Conservation (phyloP, 192 early-diverging fungal genomes). For the Entophlyctis helioformis region DNA sequence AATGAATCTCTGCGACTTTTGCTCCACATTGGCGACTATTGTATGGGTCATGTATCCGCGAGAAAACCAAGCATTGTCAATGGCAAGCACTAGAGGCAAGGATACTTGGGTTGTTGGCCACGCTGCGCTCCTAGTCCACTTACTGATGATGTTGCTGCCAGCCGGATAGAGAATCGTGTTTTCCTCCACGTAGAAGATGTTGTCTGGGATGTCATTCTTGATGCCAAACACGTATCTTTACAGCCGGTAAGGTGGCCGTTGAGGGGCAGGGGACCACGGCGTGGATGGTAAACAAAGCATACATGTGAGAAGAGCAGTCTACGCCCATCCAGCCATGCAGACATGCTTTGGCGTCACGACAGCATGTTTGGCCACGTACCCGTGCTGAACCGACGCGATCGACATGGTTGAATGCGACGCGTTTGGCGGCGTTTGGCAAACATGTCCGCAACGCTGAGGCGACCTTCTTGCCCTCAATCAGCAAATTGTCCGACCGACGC, state of each 20-base stretch:
- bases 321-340: too few relatives aligned
- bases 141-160: slow-evolving; percentile 35
- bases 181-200: slow-evolving; percentile 36
- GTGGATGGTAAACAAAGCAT: neutral
- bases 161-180: slow-evolving; percentile 36
- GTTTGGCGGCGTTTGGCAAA: too few relatives aligned
- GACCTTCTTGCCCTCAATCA: too few relatives aligned
- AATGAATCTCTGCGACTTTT: slow-evolving; percentile 31
- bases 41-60: too few relatives aligned
- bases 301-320: neutral
- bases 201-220: slow-evolving; percentile 18
- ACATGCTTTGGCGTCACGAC: too few relatives aligned
- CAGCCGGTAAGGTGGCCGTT: neutral
- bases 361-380: slow-evolving; percentile 4
- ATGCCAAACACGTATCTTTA: slow-evolving; percentile 34
- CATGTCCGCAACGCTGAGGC: too few relatives aligned
- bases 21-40: slow-evolving; percentile 33
- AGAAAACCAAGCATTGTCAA: too few relatives aligned
- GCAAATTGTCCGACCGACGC: too few relatives aligned
- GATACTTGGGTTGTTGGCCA: too few relatives aligned
- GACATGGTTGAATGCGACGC: too few relatives aligned
- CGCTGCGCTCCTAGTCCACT: too few relatives aligned
- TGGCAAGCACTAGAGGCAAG: too few relatives aligned
- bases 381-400: slow-evolving; percentile 14
- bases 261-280: neutral